Conservation (phyloP, 1,284 basidiomycete species). For the Schizopora paradoxa region DNA sequence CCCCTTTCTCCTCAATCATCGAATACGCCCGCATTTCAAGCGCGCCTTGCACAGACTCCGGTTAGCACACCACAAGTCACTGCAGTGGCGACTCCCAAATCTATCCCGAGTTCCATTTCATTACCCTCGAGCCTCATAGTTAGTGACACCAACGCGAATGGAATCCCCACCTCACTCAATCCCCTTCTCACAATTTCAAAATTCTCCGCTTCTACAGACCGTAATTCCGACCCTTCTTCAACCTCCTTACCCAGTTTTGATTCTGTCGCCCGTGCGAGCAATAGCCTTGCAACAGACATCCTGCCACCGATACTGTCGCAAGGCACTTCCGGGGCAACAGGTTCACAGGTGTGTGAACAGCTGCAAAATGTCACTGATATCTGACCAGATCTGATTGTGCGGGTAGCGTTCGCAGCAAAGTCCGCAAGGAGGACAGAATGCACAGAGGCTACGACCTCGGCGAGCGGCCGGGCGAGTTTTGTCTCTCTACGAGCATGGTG, state of each 20-base stretch:
- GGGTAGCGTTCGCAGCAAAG: not conserved
- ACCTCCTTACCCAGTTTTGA: slow-evolving; percentile 16
- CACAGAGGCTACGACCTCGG: slow-evolving; percentile 10
- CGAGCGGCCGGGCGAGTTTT: slow-evolving; percentile 40
- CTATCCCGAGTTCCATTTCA: slow-evolving; percentile 22
- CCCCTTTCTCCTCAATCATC: slow-evolving; percentile 41
- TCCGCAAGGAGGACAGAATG: slow-evolving; percentile 19
- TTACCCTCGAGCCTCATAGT: slow-evolving; percentile 18
- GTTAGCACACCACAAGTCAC: slow-evolving; percentile 21
- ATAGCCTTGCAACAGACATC: slow-evolving; percentile 11
- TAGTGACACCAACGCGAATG: slow-evolving; percentile 12
- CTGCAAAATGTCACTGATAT: not conserved
- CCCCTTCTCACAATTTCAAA: slow-evolving; percentile 35
- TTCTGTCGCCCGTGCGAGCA: slow-evolving; percentile 13
- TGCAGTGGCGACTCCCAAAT: slow-evolving; percentile 14
- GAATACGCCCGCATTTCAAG: slow-evolving; percentile 14
- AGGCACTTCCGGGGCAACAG: slow-evolving; percentile 3
- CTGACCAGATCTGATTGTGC: not conserved
- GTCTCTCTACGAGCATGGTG: slow-evolving; percentile 52
- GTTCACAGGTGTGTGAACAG: slow-evolving; percentile 9
- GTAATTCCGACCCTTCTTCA: not conserved
- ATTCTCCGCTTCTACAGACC: slow-evolving; percentile 11
- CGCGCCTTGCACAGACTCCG: slow-evolving; percentile 24
- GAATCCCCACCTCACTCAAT: slow-evolving; percentile 34
- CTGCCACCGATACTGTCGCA: slow-evolving; percentile 14